Evolutionary conservation across 148 eudicot genomes (phyloP), one percentile per base, ranked within the genome.

Genomic region (Vaccinium darrowii): DNA sequence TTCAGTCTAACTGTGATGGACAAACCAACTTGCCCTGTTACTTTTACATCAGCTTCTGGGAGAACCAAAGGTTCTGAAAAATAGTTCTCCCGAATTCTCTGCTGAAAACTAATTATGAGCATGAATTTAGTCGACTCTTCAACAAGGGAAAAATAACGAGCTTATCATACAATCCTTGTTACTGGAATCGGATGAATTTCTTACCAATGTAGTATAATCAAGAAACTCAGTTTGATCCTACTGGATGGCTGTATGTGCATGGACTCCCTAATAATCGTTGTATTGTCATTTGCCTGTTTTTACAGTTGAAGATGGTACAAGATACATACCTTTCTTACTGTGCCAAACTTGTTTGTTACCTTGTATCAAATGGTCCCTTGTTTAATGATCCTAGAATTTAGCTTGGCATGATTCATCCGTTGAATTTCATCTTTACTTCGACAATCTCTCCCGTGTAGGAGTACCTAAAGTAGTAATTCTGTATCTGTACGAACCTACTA

Each of bases 1-100:
- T 89, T 96, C 60, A 96, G 94, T 86, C 85, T 96, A 65, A 89
- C 88, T 84, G 99, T 96, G 76, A 92, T 86, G 90, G 98, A 94
- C 84, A 91, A 93, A 65, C 97, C 95, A 18, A 86, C 93, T 49
- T 60, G 71, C 81, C 97, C 99, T 13, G 99, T 94, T 52, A 88
- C 92, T 53, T 96, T 94, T 90, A 86, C 92, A 43, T 93, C 98
- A 65, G 90, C 90, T 23, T 84, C 93, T 58, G 91, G 83, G 71
- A 91, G 84, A 89, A 86, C 85, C 58, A 90, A 94, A 88, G 89
- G 82, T 79, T 83, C 90, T 84, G 84, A 86, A 49, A 86, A 88
- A 79, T 90, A 84, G 87, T 57, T 49, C 57, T 52, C 39, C 1
- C n/a, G n/a, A 39, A 33, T 74, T 62, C 33, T 33, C 23, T 78